Evolutionary conservation across 257 asterid genomes (phyloP).

Genomic region (Scutellaria barbata): DNA sequence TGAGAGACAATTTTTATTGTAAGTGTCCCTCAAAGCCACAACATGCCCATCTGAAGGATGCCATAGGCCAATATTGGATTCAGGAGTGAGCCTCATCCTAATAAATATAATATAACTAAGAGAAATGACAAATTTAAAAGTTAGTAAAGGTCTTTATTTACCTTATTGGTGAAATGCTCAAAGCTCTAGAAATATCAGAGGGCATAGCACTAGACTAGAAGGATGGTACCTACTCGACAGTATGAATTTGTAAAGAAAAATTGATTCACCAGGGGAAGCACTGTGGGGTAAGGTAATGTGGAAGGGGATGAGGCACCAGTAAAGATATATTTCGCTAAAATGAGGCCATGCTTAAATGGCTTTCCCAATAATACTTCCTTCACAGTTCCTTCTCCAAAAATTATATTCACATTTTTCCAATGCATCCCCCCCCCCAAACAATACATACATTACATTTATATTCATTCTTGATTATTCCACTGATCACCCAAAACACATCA

Average conservation of each 20-base stretch:
- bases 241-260: background rate
- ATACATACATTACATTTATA: background rate
- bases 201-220: background rate
- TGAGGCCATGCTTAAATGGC: background rate
- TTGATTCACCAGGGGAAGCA: background rate
- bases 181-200: background rate
- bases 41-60: conserved; percentile 1
- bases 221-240: background rate
- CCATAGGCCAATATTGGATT: background rate
- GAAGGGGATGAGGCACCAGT: background rate
- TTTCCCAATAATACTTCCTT: background rate
- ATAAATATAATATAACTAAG: background rate
- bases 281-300: background rate
- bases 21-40: background rate
- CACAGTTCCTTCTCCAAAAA: background rate
- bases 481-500: background rate
- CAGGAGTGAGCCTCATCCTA: conserved; percentile 16
- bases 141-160: background rate
- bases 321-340: background rate
- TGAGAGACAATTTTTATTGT: background rate
- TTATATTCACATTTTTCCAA: too few relatives aligned
- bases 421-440: background rate
- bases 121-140: background rate
- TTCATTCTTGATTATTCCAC: background rate
- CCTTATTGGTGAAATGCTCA: background rate